These are phyloP conservation scores for Brassica hybrid DNA, from an alignment of 441 rosid genomes.

Conservation along the genomic window DNA sequence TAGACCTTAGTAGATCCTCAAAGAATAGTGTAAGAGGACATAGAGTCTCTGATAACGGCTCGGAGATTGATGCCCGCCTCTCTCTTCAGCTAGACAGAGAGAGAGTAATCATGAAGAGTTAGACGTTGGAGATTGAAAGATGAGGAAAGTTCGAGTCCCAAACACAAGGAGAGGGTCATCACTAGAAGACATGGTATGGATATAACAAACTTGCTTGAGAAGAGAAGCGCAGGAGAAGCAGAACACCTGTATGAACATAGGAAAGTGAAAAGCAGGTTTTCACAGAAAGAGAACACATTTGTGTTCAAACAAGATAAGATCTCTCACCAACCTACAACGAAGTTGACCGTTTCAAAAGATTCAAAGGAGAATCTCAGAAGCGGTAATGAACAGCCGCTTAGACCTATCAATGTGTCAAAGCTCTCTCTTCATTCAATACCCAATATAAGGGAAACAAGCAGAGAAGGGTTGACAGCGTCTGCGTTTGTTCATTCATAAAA, in stretches of 20 bases:
- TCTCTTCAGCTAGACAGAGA: slow-evolving; percentile 70
- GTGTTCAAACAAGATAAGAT: slow-evolving; percentile 26
- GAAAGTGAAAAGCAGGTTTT: slow-evolving; percentile 28
- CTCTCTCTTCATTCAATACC: slow-evolving; percentile 38
- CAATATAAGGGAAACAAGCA: slow-evolving; percentile 49
- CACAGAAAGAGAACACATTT: slow-evolving; percentile 47
- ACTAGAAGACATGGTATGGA: slow-evolving; percentile 65
- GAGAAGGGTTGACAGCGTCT: slow-evolving; percentile 23
- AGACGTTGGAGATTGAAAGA: slow-evolving; percentile 44
- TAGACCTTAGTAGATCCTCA: slow-evolving; percentile 9
- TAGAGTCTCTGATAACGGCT: slow-evolving; percentile 2
- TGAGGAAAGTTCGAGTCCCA: slow-evolving; percentile 41
- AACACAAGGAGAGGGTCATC: slow-evolving; percentile 9
- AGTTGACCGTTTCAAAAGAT: slow-evolving; percentile 27
- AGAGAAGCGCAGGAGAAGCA: slow-evolving; percentile 43
- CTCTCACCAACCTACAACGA: slow-evolving; percentile 24
- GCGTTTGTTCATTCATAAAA: too few relatives aligned
- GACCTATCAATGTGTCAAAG: slow-evolving; percentile 40
- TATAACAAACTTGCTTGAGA: slow-evolving; percentile 64
- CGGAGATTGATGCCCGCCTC: slow-evolving; percentile 64
- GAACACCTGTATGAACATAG: slow-evolving; percentile 36
- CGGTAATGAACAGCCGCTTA: slow-evolving; percentile 25
- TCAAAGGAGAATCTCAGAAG: slow-evolving; percentile 30
- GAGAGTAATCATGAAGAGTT: slow-evolving; percentile 47
- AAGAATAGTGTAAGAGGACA: neutral